Conservation (phyloP, 2,329 filamentous ascomycete genomes). For the Aspergillus fumigatiaffinis region DNA sequence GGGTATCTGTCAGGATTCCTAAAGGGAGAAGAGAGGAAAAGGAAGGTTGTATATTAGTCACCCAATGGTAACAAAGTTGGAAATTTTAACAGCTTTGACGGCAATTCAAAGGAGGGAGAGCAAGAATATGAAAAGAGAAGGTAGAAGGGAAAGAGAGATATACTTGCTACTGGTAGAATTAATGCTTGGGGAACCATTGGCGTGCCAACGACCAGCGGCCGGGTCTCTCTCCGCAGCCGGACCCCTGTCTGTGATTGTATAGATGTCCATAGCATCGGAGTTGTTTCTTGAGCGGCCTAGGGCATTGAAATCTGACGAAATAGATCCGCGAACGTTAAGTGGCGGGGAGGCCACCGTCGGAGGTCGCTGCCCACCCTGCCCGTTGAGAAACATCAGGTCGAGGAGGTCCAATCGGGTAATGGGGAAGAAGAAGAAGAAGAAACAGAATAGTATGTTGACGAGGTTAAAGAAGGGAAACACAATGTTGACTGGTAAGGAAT, state of each 20-base stretch:
- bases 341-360: conserved; percentile 17
- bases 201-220: conserved; percentile 21
- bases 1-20: conserved; percentile 36
- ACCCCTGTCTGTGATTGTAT: conserved; percentile 30
- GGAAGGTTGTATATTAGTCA: conserved; percentile 13
- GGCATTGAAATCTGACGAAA: conserved; percentile 24
- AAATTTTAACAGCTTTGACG: neutral
- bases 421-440: neutral
- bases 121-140: neutral
- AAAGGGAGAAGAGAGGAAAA: conserved; percentile 4
- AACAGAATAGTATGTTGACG: neutral
- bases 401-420: neutral
- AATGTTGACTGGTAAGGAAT: neutral
- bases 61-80: conserved; percentile 2
- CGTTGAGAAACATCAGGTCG: conserved; percentile 15
- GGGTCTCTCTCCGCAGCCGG: conserved; percentile 17
- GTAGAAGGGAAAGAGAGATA: conserved; percentile 11
- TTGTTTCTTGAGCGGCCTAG: conserved; percentile 29
- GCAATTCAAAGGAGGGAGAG: neutral
- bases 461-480: conserved; percentile 10
- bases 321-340: conserved; percentile 21
- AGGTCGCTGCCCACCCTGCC: conserved; percentile 19
- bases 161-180: conserved; percentile 19
- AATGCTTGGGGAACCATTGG: conserved; percentile 26
- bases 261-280: conserved; percentile 35